These are phyloP conservation scores for Clonostachys byssicola DNA, from an alignment of 2,329 filamentous ascomycete species.

Conservation along the genomic window DNA sequence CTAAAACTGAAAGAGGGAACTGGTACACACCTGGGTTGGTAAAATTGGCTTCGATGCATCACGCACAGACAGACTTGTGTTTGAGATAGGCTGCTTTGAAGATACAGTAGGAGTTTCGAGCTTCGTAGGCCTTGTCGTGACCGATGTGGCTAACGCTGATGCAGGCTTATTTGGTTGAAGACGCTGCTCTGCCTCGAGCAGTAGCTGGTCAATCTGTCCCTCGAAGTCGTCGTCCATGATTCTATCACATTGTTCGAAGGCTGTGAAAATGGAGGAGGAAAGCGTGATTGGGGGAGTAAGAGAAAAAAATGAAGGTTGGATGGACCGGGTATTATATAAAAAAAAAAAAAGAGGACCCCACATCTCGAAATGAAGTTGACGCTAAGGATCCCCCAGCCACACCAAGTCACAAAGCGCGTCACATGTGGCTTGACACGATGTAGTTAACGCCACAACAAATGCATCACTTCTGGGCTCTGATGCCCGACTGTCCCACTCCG, in stretches of 20 bases:
- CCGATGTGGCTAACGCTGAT: conserved; percentile 7
- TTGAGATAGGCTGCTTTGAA: too few relatives aligned
- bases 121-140: neutral
- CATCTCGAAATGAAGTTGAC: neutral
- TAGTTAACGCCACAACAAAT: neutral
- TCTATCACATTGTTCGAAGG: conserved; percentile 2
- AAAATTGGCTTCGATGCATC: too few relatives aligned
- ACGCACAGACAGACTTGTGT: too few relatives aligned
- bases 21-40: too few relatives aligned
- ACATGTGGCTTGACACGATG: too few relatives aligned
- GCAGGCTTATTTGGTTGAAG: conserved; percentile 12
- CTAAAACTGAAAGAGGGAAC: too few relatives aligned
- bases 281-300: neutral
- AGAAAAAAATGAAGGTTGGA: neutral
- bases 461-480: conserved; percentile 1
- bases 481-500: conserved; percentile 14
- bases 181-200: conserved; percentile 24
- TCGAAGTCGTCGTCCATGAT: conserved; percentile 20
- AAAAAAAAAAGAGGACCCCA: neutral
- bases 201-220: conserved; percentile 21
- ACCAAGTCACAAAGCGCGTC: too few relatives aligned
- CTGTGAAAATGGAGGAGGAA: neutral
- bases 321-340: neutral
- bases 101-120: conserved; percentile 1
- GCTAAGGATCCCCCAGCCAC: neutral